Conservation (phyloP, 371 early-diverging fungal genomes). For the Lichtheimia hyalospora region DNA sequence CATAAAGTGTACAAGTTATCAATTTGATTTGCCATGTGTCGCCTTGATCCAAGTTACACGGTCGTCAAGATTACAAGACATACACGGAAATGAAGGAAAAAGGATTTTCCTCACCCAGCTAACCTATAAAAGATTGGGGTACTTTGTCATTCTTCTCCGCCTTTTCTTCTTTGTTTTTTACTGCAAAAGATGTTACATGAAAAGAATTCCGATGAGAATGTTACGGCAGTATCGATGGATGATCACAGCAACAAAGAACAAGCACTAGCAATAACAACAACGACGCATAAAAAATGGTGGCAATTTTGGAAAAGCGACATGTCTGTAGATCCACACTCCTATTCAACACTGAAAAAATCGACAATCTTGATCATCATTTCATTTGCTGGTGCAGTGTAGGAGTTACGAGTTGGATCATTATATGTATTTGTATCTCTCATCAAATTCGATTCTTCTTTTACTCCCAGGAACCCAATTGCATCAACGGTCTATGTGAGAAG, state of each 20-base stretch:
- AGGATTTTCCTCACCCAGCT: not conserved
- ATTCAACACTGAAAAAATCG: slow-evolving; percentile 12
- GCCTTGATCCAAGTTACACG: too few relatives aligned
- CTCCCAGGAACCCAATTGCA: slow-evolving; percentile 18
- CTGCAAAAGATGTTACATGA: too few relatives aligned
- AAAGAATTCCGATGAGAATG: not conserved
- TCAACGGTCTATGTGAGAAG: slow-evolving; percentile 31
- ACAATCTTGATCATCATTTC: slow-evolving; percentile 20
- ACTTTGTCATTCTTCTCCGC: not conserved
- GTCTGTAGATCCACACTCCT: slow-evolving; percentile 16
- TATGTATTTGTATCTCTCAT: not conserved
- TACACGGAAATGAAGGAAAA: not conserved
- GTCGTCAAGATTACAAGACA: too few relatives aligned
- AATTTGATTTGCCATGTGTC: too few relatives aligned
- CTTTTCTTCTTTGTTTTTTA: not conserved
- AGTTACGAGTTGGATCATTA: not conserved
- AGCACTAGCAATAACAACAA: slow-evolving; percentile 1
- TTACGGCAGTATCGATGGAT: not conserved
- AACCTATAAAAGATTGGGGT: not conserved
- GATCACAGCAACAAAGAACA: not conserved
- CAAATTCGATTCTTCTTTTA: not conserved
- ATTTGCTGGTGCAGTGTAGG: slow-evolving; percentile 25
- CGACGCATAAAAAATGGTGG: slow-evolving; percentile 6
- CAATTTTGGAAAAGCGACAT: slow-evolving; percentile 8
- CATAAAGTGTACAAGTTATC: too few relatives aligned